Evolutionary conservation across 768 basidiomycete species (phyloP), one percentile per base, ranked within the genome.

Genomic region (Rhodotorula graminis): DNA sequence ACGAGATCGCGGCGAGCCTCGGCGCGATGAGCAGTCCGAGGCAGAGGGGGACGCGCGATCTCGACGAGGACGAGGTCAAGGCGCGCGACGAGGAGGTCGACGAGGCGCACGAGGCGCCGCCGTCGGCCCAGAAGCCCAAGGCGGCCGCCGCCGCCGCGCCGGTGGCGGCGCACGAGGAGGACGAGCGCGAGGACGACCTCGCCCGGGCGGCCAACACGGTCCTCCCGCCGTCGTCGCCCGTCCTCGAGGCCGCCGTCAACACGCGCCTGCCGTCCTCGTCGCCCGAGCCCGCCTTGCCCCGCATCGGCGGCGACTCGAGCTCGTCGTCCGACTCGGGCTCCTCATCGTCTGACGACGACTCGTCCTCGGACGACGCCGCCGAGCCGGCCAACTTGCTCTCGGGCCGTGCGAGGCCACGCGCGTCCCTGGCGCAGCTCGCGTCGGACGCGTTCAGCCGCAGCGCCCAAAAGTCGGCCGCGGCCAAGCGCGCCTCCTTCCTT

Each of bases 201-300:
- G 42, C 55, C 5, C 64, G n/a, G 25, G 66, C 58, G 19, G 50
- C 50, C 10, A 23, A 12, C 27, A 61, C 62, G 21, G 37, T 52
- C 18, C 60, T 58, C 40, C 44, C 67, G 1, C 71, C 65, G 11
- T 65, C 63, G 2, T 71, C 70, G 3, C 50, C 50, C 50, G 50
- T 52, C 9, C 50, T 27, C 25, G 50, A 27, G 9, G 55, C n/a
- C 46, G 66, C 59, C 10, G 59, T 40, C 40, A n/a, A 19, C 33
- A 61, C 66, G 21, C 60, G 62, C 18, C 58, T 69, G 0, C 71
- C 71, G 11, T 63, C 61, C 1, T 72, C 71, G 2, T 72, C 71
- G 18, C 71, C 71, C 58, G 71, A 72, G 56, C 67, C 71, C 1
- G 71, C 25, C 0, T 63, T 72, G 14, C 71, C 67, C 0, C 68